Percentiles rank a stretch among this genome's conserved stretches.
Evolutionary conservation across 2,329 filamentous ascomycete genomes (phyloP).

Genomic region (Elsinoe ampelina): DNA sequence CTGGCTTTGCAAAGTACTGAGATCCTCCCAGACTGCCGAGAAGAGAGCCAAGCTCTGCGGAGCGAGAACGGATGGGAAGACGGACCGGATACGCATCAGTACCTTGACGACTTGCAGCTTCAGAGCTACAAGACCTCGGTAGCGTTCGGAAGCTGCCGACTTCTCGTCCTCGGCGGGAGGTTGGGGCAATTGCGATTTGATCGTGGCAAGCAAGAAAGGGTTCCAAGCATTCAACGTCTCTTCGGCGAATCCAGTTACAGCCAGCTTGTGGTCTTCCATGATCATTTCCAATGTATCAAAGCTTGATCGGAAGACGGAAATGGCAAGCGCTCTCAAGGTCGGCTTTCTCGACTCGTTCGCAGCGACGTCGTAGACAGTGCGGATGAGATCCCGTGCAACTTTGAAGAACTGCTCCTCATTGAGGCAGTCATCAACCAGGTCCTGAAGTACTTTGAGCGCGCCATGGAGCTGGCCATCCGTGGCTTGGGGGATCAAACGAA

Average conservation of each 20-base stretch:
- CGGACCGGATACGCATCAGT: conserved; percentile 73
- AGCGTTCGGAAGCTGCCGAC: conserved; percentile 53
- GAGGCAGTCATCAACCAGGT: conserved; percentile 87
- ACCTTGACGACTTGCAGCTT: conserved; percentile 90
- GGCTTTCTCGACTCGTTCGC: conserved; percentile 65
- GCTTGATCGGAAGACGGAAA: conserved; percentile 81
- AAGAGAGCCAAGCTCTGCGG: conserved; percentile 78
- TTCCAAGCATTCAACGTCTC: conserved; percentile 73
- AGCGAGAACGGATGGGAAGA: conserved; percentile 74
- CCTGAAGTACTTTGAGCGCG: conserved; percentile 74
- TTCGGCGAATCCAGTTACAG: conserved; percentile 82
- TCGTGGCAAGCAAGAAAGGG: conserved; percentile 72
- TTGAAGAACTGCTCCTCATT: conserved; percentile 92
- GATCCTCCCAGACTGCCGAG: conserved; percentile 79
- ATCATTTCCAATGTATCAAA: conserved; percentile 97
- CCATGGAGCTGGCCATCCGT: conserved; percentile 77
- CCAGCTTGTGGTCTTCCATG: conserved; percentile 79
- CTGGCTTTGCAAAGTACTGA: conserved; percentile 59
- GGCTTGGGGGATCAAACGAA: conserved; percentile 66
- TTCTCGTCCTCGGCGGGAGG: conserved; percentile 52
- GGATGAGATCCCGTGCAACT: conserved; percentile 77
- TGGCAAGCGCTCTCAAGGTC: conserved; percentile 66
- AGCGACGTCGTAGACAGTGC: conserved; percentile 73
- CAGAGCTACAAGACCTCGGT: conserved; percentile 74
- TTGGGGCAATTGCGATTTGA: conserved; percentile 64